Base-by-base conservation (phyloP, 352 stramenopile species). In the Phytophthora quininea region DNA sequence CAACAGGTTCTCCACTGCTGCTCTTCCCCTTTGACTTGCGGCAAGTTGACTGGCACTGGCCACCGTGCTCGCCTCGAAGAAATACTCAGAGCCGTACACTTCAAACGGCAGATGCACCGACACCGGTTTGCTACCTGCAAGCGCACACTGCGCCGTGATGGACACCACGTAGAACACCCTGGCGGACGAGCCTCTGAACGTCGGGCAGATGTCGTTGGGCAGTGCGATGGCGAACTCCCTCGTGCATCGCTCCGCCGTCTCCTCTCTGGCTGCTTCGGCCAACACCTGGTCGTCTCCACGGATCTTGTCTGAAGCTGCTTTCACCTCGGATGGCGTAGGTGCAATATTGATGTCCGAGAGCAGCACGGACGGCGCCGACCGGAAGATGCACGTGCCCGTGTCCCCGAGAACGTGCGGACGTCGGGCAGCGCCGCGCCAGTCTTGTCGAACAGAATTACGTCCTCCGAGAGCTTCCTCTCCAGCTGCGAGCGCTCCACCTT, bases 151-250 rank as follows among this genome's bases (percentile, higher is more conserved):
- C 47, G 62, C 74, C 31, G 76, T 88, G 59, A 91, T 84, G 9
- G 82, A 82, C 27, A 91, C 52, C 19, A 86, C 64, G 61, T 91
- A 91, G 40, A 91, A 87, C n/a, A 87, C 78, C 10, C 74, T 70
- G 35, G 82, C 80, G 3, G 76, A 86, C 5, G 66, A 78, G 40
- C 82, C 82, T 33, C 80, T 70, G 60, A 91, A 91, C 42, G 76
- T 84, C 3, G 82, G 82, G 30, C 82, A 89, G 5, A 87, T 62
- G 3, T 72, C 67, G 37, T 74, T 38, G 0, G 82, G 82, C 24
- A 91, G 49, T 19, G 78, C 74, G 53, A 89, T 77, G 1, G 82
- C 80, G 60, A 89, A 91, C 55, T 82, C 79, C 24, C 74, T 60
- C 12, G 67, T 82, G 46, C 76, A 86, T 24, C 77, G 76, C 40